These are phyloP conservation scores for Nectriaceae sp. DNA, from an alignment of 2,329 filamentous ascomycete genomes.

Conservation along the genomic window DNA sequence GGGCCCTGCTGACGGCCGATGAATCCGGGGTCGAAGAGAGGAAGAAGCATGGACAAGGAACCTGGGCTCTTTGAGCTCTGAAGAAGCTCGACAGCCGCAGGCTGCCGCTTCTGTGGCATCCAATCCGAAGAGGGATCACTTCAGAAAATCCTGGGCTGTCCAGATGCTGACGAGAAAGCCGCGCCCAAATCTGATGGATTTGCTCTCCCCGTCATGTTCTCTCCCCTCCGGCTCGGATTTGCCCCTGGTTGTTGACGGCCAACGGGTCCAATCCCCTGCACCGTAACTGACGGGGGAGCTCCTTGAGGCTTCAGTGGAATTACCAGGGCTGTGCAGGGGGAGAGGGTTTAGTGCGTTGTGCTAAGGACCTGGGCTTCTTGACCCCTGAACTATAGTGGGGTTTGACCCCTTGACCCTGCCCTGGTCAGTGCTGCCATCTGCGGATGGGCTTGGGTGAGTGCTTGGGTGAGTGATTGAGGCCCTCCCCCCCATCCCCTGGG, in stretches of 20 bases:
- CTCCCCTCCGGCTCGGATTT: not conserved
- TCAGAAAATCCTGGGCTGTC: no score
- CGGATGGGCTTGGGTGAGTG: no score
- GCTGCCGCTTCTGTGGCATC: not conserved
- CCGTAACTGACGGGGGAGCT: not conserved
- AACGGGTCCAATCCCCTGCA: not conserved
- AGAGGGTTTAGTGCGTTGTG: not conserved
- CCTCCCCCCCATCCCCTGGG: no score
- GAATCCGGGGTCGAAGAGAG: conserved; percentile 7
- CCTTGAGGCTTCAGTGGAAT: not conserved
- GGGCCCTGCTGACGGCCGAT: conserved; percentile 9
- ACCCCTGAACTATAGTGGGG: not conserved
- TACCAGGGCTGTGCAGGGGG: not conserved
- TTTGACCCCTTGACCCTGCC: not conserved
- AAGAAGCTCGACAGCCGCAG: not conserved
- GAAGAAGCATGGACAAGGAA: no score
- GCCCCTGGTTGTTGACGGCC: no score
- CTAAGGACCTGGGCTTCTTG: not conserved
- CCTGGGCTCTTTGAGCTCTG: no score
- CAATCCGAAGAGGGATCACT: not conserved
- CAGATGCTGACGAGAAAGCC: not conserved
- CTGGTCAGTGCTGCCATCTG: no score
- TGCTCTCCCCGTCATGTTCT: not conserved
- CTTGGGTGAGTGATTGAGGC: no score
- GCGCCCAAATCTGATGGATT: not conserved